These are phyloP conservation scores for Penicillium sclerotigenum DNA, from an alignment of 2,329 filamentous ascomycete genomes.

Conservation along the genomic window DNA sequence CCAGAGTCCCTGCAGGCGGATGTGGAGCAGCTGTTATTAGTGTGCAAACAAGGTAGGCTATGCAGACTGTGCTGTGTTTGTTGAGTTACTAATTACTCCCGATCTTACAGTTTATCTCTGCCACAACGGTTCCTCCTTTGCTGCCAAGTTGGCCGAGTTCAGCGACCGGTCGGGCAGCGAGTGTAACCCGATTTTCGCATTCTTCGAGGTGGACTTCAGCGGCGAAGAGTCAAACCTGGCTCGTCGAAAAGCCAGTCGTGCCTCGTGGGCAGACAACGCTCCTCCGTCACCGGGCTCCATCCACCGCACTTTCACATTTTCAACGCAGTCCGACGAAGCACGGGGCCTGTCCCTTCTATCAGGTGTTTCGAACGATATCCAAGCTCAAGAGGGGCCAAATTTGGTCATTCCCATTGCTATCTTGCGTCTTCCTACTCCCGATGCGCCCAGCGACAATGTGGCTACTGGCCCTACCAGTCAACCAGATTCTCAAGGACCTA, in stretches of 20 bases:
- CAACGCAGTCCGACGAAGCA: slow-evolving; percentile 45
- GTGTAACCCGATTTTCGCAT: slow-evolving; percentile 54
- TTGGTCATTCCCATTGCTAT: slow-evolving; percentile 51
- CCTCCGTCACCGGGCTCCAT: slow-evolving; percentile 33
- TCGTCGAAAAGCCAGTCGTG: slow-evolving; percentile 30
- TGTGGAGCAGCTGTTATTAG: slow-evolving; percentile 48
- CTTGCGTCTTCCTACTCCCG: slow-evolving; percentile 33
- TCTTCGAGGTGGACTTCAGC: slow-evolving; percentile 51
- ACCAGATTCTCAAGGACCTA: slow-evolving; percentile 32
- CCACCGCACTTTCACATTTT: slow-evolving; percentile 43
- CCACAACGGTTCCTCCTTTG: slow-evolving; percentile 51
- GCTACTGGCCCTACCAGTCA: slow-evolving; percentile 14
- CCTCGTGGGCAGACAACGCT: slow-evolving; percentile 30
- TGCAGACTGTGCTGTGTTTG: not conserved
- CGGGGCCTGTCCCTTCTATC: slow-evolving; percentile 50
- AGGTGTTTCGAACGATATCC: slow-evolving; percentile 49
- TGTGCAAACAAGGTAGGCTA: slow-evolving; percentile 53
- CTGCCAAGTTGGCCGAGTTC: slow-evolving; percentile 52
- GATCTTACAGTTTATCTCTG: slow-evolving; percentile 51
- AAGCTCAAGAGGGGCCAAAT: slow-evolving; percentile 49
- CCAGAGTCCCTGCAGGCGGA: slow-evolving; percentile 48
- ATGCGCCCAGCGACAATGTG: slow-evolving; percentile 15
- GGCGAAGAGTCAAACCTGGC: slow-evolving; percentile 37
- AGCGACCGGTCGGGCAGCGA: slow-evolving; percentile 46
- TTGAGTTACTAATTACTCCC: slow-evolving; percentile 9